Conservation (phyloP, 441 rosid genomes). For the Erodium trifolium region DNA sequence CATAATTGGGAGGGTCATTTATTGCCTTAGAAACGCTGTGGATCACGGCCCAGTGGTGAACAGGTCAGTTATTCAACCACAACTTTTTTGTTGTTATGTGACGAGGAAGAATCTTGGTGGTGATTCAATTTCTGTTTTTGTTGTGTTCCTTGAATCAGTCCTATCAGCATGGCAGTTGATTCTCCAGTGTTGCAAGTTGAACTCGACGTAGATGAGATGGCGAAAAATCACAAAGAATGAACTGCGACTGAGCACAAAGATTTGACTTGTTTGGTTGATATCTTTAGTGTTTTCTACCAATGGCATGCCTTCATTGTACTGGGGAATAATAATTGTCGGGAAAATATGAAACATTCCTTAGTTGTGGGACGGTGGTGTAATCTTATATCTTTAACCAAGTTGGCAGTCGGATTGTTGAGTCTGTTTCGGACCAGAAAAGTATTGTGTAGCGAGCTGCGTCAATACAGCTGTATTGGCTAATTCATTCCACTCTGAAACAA, state of each 20-base stretch:
- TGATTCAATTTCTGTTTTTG: background rate
- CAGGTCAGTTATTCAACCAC: constrained; percentile 40
- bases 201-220: constrained; percentile 85
- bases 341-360: background rate
- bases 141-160: constrained; percentile 31
- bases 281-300: too few relatives aligned
- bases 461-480: too few relatives aligned
- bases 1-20: constrained; percentile 80
- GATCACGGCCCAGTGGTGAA: constrained; percentile 90
- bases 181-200: constrained; percentile 71
- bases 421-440: background rate
- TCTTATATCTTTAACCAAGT: too few relatives aligned
- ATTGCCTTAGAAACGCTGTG: constrained; percentile 66
- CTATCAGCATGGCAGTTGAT: constrained; percentile 54
- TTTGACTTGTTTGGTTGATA: too few relatives aligned
- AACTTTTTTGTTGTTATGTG: background rate
- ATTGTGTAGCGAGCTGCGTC: too few relatives aligned
- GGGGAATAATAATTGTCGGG: background rate
- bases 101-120: background rate
- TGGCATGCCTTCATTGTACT: too few relatives aligned
- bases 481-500: too few relatives aligned
- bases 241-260: background rate
- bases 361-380: background rate
- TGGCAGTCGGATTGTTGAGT: background rate
- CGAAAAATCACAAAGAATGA: constrained; percentile 51